Evolutionary conservation across 768 basidiomycete genomes (phyloP).

Genomic region (Leccinum truebloodii): DNA sequence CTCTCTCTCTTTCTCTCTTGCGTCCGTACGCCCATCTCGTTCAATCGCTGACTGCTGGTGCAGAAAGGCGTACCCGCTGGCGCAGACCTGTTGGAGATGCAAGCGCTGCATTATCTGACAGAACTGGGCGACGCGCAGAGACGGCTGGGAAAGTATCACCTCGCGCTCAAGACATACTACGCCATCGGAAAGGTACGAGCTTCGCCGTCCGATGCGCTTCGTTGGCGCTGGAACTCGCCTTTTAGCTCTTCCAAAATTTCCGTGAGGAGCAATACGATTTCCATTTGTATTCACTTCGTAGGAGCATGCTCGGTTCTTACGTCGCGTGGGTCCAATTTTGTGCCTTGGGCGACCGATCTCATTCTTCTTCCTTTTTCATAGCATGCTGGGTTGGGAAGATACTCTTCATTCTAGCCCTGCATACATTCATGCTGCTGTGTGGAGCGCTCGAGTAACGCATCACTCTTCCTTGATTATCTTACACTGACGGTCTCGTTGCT

Average conservation of each 20-base stretch:
- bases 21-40: background rate
- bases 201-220: conserved; percentile 5
- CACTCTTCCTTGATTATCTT: conserved; percentile 9
- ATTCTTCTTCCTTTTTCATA: conserved; percentile 30
- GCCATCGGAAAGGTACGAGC: conserved; percentile 66
- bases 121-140: conserved; percentile 79
- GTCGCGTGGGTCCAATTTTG: conserved; percentile 58
- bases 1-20: background rate
- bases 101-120: conserved; percentile 81
- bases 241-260: conserved; percentile 76
- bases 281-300: conserved; percentile 91
- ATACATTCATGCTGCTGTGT: conserved; percentile 72
- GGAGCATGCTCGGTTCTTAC: conserved; percentile 85
- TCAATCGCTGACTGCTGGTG: conserved; percentile 10
- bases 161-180: conserved; percentile 86
- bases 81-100: conserved; percentile 92
- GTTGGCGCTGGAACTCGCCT: conserved; percentile 7
- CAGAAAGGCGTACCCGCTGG: conserved; percentile 88
- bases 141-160: conserved; percentile 61
- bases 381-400: conserved; percentile 84
- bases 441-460: conserved; percentile 61
- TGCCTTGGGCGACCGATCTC: conserved; percentile 6
- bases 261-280: conserved; percentile 99
- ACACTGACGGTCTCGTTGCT: conserved; percentile 11
- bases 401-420: conserved; percentile 70